phyloP scores from a whole-genome alignment of 768 basidiomycete species.

The Pulveroboletus frians region DNA sequence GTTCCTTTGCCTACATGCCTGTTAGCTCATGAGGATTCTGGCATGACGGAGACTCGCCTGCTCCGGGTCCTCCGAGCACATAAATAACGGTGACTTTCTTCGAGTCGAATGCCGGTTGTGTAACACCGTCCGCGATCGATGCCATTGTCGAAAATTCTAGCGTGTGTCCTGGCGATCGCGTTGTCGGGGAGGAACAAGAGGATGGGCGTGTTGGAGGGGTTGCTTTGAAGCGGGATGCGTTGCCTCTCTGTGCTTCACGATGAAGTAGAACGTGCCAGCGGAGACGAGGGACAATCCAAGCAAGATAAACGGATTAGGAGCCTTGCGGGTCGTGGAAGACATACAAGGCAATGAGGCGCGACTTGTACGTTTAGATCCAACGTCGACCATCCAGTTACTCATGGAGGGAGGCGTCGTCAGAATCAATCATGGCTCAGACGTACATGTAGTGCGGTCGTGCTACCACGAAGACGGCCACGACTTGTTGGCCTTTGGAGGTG shows the following conservation, averaged over 20 bases:
- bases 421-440: slow-evolving; percentile 53
- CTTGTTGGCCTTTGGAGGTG: slow-evolving; percentile 68
- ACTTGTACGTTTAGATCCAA: neutral
- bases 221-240: slow-evolving; percentile 56
- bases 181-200: slow-evolving; percentile 59
- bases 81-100: slow-evolving; percentile 83
- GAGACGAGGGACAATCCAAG: slow-evolving; percentile 52
- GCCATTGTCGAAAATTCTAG: slow-evolving; percentile 15
- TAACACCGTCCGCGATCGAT: slow-evolving; percentile 6
- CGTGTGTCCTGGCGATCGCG: slow-evolving; percentile 16
- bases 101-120: slow-evolving; percentile 49
- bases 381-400: neutral
- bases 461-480: slow-evolving; percentile 58
- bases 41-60: slow-evolving; percentile 49
- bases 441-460: slow-evolving; percentile 61
- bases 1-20: slow-evolving; percentile 81
- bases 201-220: slow-evolving; percentile 58
- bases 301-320: slow-evolving; percentile 62
- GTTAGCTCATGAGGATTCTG: slow-evolving; percentile 4
- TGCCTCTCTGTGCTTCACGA: slow-evolving; percentile 52
- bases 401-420: slow-evolving; percentile 49
- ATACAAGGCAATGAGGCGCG: slow-evolving; percentile 10
- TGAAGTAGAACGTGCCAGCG: slow-evolving; percentile 51
- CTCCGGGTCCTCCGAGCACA: slow-evolving; percentile 95
- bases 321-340: slow-evolving; percentile 24